Conservation (phyloP, 2,329 filamentous ascomycete species). For the Penicillium hesseltinei region DNA sequence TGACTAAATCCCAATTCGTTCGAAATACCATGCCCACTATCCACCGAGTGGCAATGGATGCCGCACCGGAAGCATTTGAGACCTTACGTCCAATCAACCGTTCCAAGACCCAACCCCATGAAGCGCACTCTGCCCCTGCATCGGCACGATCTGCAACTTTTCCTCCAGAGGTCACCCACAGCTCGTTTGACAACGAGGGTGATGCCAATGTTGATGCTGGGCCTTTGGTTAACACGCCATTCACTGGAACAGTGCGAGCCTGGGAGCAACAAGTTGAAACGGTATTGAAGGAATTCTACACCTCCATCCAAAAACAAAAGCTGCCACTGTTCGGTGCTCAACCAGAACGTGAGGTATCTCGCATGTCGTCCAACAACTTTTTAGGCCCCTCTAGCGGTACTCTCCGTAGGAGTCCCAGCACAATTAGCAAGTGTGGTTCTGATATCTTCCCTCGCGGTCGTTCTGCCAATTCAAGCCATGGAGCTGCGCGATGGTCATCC, state of each 20-base stretch:
- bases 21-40: slow-evolving; percentile 96
- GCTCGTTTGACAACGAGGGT: slow-evolving; percentile 21
- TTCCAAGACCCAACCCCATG: slow-evolving; percentile 43
- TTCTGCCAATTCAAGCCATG: slow-evolving; percentile 61
- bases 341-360: slow-evolving; percentile 40
- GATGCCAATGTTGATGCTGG: slow-evolving; percentile 47
- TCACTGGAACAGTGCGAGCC: slow-evolving; percentile 69
- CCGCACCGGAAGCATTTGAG: slow-evolving; percentile 65
- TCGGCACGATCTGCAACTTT: slow-evolving; percentile 23
- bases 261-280: slow-evolving; percentile 89
- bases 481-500: slow-evolving; percentile 72
- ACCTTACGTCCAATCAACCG: slow-evolving; percentile 45
- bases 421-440: slow-evolving; percentile 88
- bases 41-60: slow-evolving; percentile 69
- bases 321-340: slow-evolving; percentile 79
- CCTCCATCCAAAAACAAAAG: slow-evolving; percentile 81
- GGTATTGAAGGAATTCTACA: slow-evolving; percentile 90
- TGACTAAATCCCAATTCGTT: slow-evolving; percentile 91
- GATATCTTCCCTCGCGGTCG: slow-evolving; percentile 72
- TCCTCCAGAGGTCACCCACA: slow-evolving; percentile 14
- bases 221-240: slow-evolving; percentile 73
- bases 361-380: slow-evolving; percentile 56
- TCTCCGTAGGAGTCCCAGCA: slow-evolving; percentile 82
- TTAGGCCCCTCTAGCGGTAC: slow-evolving; percentile 66
- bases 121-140: slow-evolving; percentile 18